Evolutionary conservation across 495 filamentous ascomycete genomes (phyloP).

Genomic region (Massariosphaeria phaeospora): DNA sequence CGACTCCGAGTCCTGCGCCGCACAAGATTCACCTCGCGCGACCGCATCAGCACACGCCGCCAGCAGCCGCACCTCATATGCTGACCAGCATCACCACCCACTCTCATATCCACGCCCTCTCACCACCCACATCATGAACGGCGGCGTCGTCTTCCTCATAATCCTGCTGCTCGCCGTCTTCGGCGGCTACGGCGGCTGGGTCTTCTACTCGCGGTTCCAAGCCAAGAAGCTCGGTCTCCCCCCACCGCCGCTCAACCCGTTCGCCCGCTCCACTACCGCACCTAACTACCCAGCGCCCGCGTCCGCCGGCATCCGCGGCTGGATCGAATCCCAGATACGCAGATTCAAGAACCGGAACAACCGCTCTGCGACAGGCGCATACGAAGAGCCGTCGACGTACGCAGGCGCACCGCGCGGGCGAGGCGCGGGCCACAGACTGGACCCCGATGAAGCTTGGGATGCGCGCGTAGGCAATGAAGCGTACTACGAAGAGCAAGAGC

Average conservation of each 20-base stretch:
- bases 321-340: constrained; percentile 51
- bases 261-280: constrained; percentile 50
- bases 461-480: constrained; percentile 59
- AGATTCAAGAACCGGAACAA: constrained; percentile 46
- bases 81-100: not conserved
- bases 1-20: too few species aligned
- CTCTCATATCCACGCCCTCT: not conserved
- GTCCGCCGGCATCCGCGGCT: constrained; percentile 55
- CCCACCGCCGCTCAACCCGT: constrained; percentile 57
- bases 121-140: constrained; percentile 21
- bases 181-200: constrained; percentile 40
- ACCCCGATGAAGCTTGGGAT: constrained; percentile 73
- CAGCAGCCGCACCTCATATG: constrained; percentile 8
- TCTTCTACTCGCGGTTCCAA: constrained; percentile 50
- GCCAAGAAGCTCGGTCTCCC: constrained; percentile 61
- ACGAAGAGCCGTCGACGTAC: constrained; percentile 50
- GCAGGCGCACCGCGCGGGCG: constrained; percentile 34
- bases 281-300: constrained; percentile 49
- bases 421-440: constrained; percentile 45
- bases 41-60: constrained; percentile 1
- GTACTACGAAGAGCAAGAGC: constrained; percentile 63
- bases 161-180: constrained; percentile 51
- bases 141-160: constrained; percentile 45
- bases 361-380: constrained; percentile 55
- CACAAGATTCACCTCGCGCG: too few species aligned